These are phyloP conservation scores for Phascolomyces articulosus DNA, from an alignment of 371 early-diverging fungal genomes.

Conservation along the genomic window DNA sequence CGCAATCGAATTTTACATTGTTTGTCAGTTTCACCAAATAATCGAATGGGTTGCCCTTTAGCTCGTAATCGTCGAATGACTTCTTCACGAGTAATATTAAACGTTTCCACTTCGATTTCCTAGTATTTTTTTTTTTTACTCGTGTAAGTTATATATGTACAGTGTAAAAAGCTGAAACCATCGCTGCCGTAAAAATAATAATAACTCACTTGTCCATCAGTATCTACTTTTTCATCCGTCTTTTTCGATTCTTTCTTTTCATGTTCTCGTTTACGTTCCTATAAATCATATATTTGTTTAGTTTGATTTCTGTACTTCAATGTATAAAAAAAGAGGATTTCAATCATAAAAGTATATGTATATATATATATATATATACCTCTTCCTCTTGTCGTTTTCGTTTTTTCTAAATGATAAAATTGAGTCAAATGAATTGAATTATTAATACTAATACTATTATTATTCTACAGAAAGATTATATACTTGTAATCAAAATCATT, in stretches of 20 bases:
- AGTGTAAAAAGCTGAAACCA: background rate
- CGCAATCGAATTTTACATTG: conserved; percentile 86
- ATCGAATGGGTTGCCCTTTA: conserved; percentile 88
- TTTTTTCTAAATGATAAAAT: conserved; percentile 7
- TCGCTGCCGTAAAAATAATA: too few species aligned
- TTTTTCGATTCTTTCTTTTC: conserved; percentile 27
- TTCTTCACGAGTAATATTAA: conserved; percentile 80
- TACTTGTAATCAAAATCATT: too few species aligned
- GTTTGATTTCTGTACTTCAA: too few species aligned
- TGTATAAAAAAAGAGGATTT: too few species aligned
- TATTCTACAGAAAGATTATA: too few species aligned
- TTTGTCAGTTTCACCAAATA: conserved; percentile 90
- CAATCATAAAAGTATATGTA: too few species aligned
- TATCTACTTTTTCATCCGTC: conserved; percentile 19
- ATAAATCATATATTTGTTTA: conserved; percentile 21
- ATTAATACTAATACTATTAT: too few species aligned
- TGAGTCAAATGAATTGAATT: too few species aligned
- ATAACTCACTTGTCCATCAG: conserved; percentile 8
- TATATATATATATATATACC: conserved; percentile 27
- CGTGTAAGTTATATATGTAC: background rate
- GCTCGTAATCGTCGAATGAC: conserved; percentile 84
- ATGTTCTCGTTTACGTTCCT: conserved; percentile 28
- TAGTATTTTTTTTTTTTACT: conserved; percentile 8
- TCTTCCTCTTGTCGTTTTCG: conserved; percentile 22
- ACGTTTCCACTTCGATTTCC: conserved; percentile 39